phyloP scores from a whole-genome alignment of 129 eudicot genomes.

The Escallonia herrerae region DNA sequence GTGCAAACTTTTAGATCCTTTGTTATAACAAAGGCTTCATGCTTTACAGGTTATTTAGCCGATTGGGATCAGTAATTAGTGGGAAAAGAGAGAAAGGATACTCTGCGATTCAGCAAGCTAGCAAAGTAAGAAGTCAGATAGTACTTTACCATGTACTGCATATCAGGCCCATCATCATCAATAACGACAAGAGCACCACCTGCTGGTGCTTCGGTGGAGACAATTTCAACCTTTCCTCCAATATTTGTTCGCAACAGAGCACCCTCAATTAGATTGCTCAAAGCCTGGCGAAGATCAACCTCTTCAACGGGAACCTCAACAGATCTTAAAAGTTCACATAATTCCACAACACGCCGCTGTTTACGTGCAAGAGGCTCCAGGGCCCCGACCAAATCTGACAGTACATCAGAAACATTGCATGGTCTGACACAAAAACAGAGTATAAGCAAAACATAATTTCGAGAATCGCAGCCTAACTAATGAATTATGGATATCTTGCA shows the following conservation, averaged over 20 bases:
- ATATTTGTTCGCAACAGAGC: constrained; percentile 75
- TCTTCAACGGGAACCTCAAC: constrained; percentile 78
- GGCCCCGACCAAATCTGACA: constrained; percentile 75
- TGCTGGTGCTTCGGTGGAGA: constrained; percentile 72
- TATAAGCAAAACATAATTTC: constrained; percentile 9
- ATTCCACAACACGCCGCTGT: constrained; percentile 55
- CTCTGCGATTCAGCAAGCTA: neutral
- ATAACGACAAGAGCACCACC: constrained; percentile 84
- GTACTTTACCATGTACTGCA: constrained; percentile 88
- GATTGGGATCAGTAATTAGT: too few species aligned
- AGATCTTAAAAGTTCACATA: constrained; percentile 41
- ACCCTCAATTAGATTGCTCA: constrained; percentile 93
- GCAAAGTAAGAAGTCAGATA: neutral
- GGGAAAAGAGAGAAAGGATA: neutral
- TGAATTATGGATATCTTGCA: too few species aligned
- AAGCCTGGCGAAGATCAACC: constrained; percentile 88
- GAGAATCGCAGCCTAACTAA: neutral
- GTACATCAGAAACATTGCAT: constrained; percentile 63
- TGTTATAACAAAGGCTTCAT: neutral
- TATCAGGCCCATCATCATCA: constrained; percentile 97
- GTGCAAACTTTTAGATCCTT: too few species aligned
- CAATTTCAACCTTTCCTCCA: constrained; percentile 76
- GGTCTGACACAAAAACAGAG: constrained; percentile 38
- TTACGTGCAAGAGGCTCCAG: constrained; percentile 67
- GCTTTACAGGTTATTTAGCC: neutral